Evolutionary conservation across 805 yeast genomes (phyloP), one percentile per base, ranked within the genome.

Genomic region (Yamadazyma kitorensis): DNA sequence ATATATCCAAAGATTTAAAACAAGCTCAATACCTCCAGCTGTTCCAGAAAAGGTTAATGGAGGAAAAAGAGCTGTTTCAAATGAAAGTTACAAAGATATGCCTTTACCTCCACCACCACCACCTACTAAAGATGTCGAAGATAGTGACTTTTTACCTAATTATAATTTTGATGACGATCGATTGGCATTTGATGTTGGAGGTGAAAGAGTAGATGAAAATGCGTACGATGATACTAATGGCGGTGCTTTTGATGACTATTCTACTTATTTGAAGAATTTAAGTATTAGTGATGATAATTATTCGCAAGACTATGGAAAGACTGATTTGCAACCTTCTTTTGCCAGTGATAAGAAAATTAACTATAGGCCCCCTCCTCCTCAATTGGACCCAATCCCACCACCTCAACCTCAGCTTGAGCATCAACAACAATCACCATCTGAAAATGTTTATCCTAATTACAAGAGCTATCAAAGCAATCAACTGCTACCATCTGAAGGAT

Each of bases 91-190:
- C 24, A 48, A 45, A 26, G 50, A 49, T 14, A 39, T 49, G 39
- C 57, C 59, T 5, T 40, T 51, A 26, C 55, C 54, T 9, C 59
- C 58, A 11, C 51, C 50, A 7, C 54, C 55, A 10, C 55, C 52
- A 1, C 52, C 55, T 4, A 39, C 40, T 3, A 41, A 45, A 12
- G 43, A 45, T 7, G 29, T 35, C 16, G 42, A 36, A 17, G 20
- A 18, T 14, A 4, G 24, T 18, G 49, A 36, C 8, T 31, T 44
- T 11, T 40, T 53, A 12, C 59, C 59, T 3, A 44, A 40, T 10
- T 43, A 45, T 12, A 31, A 38, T 14, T 55, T 59, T 26, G 59
- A 51, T 11, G 41, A 42, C n/a, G 53, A 53, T 23, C 29, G 13
- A n/a, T 23, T 38, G 18, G 34, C 33, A 17, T 22, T 48, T 34